Conservation (phyloP, 805 yeast genomes). For the Candida boleticola region DNA sequence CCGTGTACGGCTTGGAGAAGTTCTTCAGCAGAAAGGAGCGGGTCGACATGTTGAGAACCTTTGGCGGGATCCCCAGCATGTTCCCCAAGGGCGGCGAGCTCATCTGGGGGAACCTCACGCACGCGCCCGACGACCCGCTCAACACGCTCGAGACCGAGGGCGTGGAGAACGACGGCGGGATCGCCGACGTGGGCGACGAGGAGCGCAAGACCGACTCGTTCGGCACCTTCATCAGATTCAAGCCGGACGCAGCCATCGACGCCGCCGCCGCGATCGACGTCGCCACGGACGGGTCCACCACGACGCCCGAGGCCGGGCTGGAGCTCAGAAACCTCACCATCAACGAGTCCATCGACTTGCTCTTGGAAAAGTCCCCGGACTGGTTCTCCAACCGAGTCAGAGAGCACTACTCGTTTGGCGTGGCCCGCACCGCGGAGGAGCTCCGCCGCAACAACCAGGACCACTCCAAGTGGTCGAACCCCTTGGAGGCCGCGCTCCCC, state of each 20-base stretch:
- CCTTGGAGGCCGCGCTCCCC: slow-evolving; percentile 88
- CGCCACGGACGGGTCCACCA: slow-evolving; percentile 1
- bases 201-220: slow-evolving; percentile 43
- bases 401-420: slow-evolving; percentile 77
- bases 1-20: slow-evolving; percentile 91
- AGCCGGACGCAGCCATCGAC: slow-evolving; percentile 23
- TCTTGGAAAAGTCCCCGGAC: slow-evolving; percentile 63
- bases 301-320: slow-evolving; percentile 18
- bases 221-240: slow-evolving; percentile 75
- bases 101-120: slow-evolving; percentile 76
- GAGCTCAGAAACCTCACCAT: slow-evolving; percentile 60
- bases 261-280: slow-evolving; percentile 25
- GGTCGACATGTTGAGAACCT: slow-evolving; percentile 76
- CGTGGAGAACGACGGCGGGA: slow-evolving; percentile 16
- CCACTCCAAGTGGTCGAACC: slow-evolving; percentile 89
- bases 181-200: slow-evolving; percentile 5
- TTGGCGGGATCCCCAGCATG: slow-evolving; percentile 96
- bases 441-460: slow-evolving; percentile 62
- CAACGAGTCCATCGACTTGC: slow-evolving; percentile 61
- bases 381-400: slow-evolving; percentile 70
- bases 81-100: slow-evolving; percentile 91
- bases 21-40: slow-evolving; percentile 90
- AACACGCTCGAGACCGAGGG: slow-evolving; percentile 22
- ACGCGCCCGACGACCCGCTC: slow-evolving; percentile 71
- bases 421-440: slow-evolving; percentile 60